These are phyloP conservation scores for Xylaria bambusicola DNA, from an alignment of 495 filamentous ascomycete genomes.

Conservation along the genomic window DNA sequence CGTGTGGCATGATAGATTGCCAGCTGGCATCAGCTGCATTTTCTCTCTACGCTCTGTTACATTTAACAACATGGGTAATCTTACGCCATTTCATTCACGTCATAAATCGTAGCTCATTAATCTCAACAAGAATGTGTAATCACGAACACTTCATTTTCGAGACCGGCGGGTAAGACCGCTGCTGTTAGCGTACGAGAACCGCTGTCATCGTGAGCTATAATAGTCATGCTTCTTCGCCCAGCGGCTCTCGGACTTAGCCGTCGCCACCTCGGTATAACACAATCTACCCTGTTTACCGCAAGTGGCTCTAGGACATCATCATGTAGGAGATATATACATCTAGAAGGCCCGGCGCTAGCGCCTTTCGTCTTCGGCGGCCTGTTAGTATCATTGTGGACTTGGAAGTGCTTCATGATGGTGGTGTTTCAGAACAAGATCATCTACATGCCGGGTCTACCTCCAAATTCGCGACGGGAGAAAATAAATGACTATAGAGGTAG, in stretches of 20 bases:
- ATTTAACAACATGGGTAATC: too few species aligned
- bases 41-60: too few species aligned
- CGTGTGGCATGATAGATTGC: too few species aligned
- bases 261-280: not conserved
- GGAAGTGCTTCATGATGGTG: slow-evolving; percentile 81
- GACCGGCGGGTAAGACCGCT: not conserved
- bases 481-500: slow-evolving; percentile 61
- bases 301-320: not conserved
- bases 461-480: slow-evolving; percentile 57
- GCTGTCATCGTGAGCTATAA: not conserved
- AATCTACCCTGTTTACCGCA: not conserved
- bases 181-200: not conserved
- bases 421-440: slow-evolving; percentile 83
- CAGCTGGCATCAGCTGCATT: too few species aligned
- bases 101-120: too few species aligned
- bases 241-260: not conserved
- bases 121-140: not conserved
- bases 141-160: not conserved
- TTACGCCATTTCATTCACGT: too few species aligned
- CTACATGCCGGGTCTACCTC: slow-evolving; percentile 75
- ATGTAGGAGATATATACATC: slow-evolving; percentile 38
- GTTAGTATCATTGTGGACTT: slow-evolving; percentile 67
- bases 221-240: slow-evolving; percentile 3
- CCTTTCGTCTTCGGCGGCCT: slow-evolving; percentile 69
- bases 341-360: slow-evolving; percentile 60